phyloP scores from a whole-genome alignment of 2,329 filamentous ascomycete genomes.

The Phaeomoniella chlamydospora region DNA sequence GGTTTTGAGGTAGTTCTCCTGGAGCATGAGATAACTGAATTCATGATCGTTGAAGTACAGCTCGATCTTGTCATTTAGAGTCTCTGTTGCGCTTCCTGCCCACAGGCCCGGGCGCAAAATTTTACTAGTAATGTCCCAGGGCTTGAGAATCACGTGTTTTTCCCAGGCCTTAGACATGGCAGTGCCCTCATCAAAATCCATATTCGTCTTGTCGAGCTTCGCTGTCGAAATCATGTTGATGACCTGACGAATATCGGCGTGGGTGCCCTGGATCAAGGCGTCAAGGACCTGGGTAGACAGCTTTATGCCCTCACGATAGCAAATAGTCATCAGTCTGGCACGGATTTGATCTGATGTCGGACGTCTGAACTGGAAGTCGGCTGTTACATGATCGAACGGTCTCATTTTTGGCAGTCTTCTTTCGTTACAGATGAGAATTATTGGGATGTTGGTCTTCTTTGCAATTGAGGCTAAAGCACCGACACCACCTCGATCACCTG shows the following conservation, averaged over 20 bases:
- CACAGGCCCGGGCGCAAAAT: constrained; percentile 83
- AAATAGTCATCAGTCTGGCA: constrained; percentile 87
- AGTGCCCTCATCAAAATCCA: constrained; percentile 71
- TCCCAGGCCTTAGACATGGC: constrained; percentile 97
- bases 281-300: constrained; percentile 73
- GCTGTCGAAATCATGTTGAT: constrained; percentile 97
- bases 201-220: constrained; percentile 67
- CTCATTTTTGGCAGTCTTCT: constrained; percentile 92
- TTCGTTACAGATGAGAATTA: constrained; percentile 98
- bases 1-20: constrained; percentile 89
- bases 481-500: constrained; percentile 88
- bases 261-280: constrained; percentile 85
- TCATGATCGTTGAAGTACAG: constrained; percentile 99
- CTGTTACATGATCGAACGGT: constrained; percentile 78
- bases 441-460: constrained; percentile 85
- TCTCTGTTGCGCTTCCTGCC: constrained; percentile 64
- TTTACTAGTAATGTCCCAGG: constrained; percentile 94
- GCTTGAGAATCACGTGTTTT: constrained; percentile 91
- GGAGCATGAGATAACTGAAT: constrained; percentile 92
- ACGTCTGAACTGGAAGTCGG: constrained; percentile 73
- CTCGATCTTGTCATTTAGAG: constrained; percentile 93
- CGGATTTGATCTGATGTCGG: constrained; percentile 85
- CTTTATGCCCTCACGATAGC: constrained; percentile 79
- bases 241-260: constrained; percentile 91
- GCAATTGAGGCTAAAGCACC: constrained; percentile 87